A percentile compares a stretch with the other conserved stretches of the same genome.
Conservation (phyloP, 1,284 basidiomycete genomes). For the Filobasidium uniguttulatum region DNA sequence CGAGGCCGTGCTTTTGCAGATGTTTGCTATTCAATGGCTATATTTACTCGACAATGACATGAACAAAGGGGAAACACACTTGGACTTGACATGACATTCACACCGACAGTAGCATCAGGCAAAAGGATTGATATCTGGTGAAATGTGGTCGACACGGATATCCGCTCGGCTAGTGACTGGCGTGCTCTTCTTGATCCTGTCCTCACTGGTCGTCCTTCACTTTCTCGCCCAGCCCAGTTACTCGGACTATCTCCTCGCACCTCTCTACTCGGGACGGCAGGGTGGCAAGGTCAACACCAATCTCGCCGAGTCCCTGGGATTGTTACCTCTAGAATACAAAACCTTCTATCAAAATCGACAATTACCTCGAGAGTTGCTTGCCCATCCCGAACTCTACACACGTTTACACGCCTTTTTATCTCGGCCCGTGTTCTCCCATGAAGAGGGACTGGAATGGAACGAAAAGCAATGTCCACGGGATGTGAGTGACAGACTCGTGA, state of each 20-base stretch:
- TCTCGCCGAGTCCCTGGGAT: not conserved
- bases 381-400: constrained; percentile 2
- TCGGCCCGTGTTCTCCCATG: constrained; percentile 20
- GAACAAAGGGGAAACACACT: too few species aligned
- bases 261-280: not conserved
- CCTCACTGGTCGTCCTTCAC: not conserved
- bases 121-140: too few species aligned
- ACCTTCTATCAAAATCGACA: not conserved
- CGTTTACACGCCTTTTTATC: constrained; percentile 24
- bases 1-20: too few species aligned
- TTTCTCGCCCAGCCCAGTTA: not conserved
- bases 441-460: constrained; percentile 16
- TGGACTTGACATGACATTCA: too few species aligned
- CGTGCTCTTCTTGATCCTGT: not conserved
- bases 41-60: too few species aligned
- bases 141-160: too few species aligned
- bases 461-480: constrained; percentile 23
- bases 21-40: too few species aligned
- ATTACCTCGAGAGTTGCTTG: constrained; percentile 2
- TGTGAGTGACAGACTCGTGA: constrained; percentile 28
- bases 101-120: too few species aligned
- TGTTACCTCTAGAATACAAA: constrained; percentile 3
- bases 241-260: not conserved
- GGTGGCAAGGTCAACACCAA: too few species aligned
- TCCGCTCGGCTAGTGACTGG: too few species aligned